These are phyloP conservation scores for Phaeotremella fagi DNA, from an alignment of 768 basidiomycete genomes.

Conservation along the genomic window DNA sequence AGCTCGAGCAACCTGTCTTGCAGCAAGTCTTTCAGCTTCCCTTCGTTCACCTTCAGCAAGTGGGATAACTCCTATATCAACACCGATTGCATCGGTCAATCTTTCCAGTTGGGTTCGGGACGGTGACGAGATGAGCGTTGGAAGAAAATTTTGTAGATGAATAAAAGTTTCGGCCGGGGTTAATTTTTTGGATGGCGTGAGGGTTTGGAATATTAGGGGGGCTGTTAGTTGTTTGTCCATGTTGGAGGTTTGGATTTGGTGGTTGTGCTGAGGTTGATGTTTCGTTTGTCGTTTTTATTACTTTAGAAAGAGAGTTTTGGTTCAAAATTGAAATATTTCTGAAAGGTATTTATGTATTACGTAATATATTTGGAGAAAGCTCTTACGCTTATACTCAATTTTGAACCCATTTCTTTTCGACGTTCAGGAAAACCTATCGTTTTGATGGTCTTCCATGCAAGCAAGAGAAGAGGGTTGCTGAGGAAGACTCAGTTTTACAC, in stretches of 20 bases:
- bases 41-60: conserved; percentile 24
- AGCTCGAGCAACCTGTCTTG: conserved; percentile 6
- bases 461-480: too few species aligned
- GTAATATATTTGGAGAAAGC: too few species aligned
- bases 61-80: conserved; percentile 28
- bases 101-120: conserved; percentile 40
- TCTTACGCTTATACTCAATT: too few species aligned
- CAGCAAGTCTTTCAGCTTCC: conserved; percentile 19
- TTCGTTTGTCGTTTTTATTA: too few species aligned
- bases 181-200: conserved; percentile 17
- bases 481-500: too few species aligned
- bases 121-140: conserved; percentile 14
- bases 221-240: conserved; percentile 39
- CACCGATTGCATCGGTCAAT: conserved; percentile 38
- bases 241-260: background rate
- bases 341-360: too few species aligned
- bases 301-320: too few species aligned
- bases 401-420: too few species aligned
- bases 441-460: too few species aligned
- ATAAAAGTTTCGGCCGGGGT: conserved; percentile 14
- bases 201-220: conserved; percentile 25
- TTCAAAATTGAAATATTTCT: too few species aligned
- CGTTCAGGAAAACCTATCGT: too few species aligned
- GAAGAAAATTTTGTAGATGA: conserved; percentile 24
- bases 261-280: background rate